A percentile compares a stretch with the other conserved stretches of the same genome.
Conservation (phyloP, 2,329 filamentous ascomycete species). For the Clonostachys solani region DNA sequence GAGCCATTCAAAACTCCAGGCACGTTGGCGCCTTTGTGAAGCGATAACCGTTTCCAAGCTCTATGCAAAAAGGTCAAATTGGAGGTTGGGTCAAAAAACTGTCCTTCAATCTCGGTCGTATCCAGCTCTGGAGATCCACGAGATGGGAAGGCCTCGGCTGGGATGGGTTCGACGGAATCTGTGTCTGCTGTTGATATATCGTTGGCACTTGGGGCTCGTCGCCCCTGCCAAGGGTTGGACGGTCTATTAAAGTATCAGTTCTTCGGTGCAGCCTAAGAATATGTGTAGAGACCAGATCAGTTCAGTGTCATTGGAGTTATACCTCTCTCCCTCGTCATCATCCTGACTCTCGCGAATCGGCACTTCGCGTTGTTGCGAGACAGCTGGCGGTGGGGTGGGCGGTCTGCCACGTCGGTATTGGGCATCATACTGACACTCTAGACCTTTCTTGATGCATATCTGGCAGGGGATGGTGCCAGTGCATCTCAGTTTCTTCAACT, state of each 20-base stretch:
- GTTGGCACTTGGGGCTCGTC: neutral
- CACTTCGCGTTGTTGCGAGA: neutral
- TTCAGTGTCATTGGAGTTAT: too few species aligned
- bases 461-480: conserved; percentile 28
- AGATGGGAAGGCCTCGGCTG: conserved; percentile 6
- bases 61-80: conserved; percentile 51
- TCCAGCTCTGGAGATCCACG: conserved; percentile 20
- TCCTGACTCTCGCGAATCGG: neutral
- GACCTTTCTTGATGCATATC: conserved; percentile 16
- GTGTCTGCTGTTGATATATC: neutral
- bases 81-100: conserved; percentile 51
- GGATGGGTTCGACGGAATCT: neutral
- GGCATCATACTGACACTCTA: conserved; percentile 26
- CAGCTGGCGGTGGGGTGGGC: conserved; percentile 23
- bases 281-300: neutral
- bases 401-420: conserved; percentile 27
- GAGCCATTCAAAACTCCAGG: conserved; percentile 8
- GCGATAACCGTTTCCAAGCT: conserved; percentile 41
- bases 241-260: neutral
- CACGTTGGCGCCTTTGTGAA: conserved; percentile 14
- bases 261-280: too few species aligned
- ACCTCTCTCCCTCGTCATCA: neutral
- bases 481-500: conserved; percentile 29
- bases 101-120: conserved; percentile 37
- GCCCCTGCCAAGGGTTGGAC: too few species aligned